Conservation (phyloP, 192 early-diverging fungal genomes). For the Coemansia sp. region DNA sequence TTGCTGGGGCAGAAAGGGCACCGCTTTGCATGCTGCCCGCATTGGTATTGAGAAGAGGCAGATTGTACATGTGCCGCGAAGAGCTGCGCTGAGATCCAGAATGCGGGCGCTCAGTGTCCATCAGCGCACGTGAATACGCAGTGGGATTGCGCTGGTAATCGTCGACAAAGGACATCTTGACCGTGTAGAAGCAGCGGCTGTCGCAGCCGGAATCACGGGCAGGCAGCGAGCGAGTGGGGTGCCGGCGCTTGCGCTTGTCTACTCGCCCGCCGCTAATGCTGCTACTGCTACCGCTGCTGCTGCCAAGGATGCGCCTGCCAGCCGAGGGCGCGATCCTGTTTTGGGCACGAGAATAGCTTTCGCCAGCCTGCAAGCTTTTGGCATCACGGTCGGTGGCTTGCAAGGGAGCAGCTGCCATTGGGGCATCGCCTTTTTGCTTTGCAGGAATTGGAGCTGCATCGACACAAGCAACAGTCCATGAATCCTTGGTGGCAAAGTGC, state of each 20-base stretch:
- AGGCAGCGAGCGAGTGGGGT: conserved; percentile 34
- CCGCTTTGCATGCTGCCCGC: background rate
- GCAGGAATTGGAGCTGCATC: background rate
- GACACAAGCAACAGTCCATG: background rate
- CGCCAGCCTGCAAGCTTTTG: background rate
- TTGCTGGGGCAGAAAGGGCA: background rate
- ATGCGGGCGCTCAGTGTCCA: conserved; percentile 19
- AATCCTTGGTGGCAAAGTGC: background rate
- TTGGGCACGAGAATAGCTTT: background rate
- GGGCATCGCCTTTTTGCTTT: background rate
- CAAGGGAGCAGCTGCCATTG: background rate
- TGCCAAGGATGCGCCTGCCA: background rate
- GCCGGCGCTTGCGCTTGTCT: conserved; percentile 42
- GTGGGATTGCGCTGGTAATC: conserved; percentile 50
- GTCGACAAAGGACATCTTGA: conserved; percentile 31
- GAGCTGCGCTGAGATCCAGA: background rate
- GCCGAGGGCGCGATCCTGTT: background rate
- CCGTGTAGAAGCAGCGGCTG: conserved; percentile 15
- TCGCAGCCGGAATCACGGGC: background rate
- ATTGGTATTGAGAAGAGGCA: background rate
- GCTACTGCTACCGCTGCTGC: background rate
- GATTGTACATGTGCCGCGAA: background rate
- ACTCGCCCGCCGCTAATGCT: conserved; percentile 12
- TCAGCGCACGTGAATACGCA: conserved; percentile 46
- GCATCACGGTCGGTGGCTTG: background rate